phyloP scores from a whole-genome alignment of 768 basidiomycete species.

The Pilatotrama ljubarskyi region DNA sequence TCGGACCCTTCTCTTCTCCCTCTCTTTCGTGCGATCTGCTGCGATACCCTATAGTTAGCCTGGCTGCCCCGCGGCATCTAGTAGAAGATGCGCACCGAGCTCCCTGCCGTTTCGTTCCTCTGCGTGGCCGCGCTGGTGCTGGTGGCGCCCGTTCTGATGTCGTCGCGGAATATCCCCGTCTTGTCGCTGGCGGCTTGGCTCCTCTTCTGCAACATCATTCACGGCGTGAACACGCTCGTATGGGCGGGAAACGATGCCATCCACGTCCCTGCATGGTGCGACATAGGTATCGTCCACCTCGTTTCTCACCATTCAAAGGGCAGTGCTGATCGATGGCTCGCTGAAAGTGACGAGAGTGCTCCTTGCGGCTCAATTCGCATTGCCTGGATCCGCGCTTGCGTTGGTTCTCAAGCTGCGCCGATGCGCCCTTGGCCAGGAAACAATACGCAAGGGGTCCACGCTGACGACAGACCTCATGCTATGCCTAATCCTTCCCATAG shows the following conservation, averaged over 20 bases:
- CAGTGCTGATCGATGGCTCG: constrained; percentile 40
- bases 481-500: constrained; percentile 28
- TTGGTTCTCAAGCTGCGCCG: constrained; percentile 8
- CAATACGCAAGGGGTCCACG: constrained; percentile 11
- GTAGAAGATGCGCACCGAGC: constrained; percentile 21
- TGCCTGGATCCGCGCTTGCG: constrained; percentile 22
- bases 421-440: constrained; percentile 16
- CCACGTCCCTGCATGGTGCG: constrained; percentile 66
- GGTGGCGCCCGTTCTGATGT: constrained; percentile 29
- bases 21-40: background rate
- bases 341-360: constrained; percentile 29
- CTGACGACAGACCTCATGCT: constrained; percentile 23
- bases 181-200: constrained; percentile 36
- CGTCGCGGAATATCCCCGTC: constrained; percentile 33
- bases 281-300: constrained; percentile 57
- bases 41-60: background rate
- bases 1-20: background rate
- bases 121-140: constrained; percentile 25
- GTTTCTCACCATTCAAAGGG: constrained; percentile 25
- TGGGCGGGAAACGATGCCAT: constrained; percentile 58
- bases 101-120: constrained; percentile 32
- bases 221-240: constrained; percentile 54
- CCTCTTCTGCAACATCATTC: constrained; percentile 33
- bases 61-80: background rate
- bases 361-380: constrained; percentile 21